These are phyloP conservation scores for Zalerion maritima DNA, from an alignment of 495 filamentous ascomycete genomes.

Conservation along the genomic window DNA sequence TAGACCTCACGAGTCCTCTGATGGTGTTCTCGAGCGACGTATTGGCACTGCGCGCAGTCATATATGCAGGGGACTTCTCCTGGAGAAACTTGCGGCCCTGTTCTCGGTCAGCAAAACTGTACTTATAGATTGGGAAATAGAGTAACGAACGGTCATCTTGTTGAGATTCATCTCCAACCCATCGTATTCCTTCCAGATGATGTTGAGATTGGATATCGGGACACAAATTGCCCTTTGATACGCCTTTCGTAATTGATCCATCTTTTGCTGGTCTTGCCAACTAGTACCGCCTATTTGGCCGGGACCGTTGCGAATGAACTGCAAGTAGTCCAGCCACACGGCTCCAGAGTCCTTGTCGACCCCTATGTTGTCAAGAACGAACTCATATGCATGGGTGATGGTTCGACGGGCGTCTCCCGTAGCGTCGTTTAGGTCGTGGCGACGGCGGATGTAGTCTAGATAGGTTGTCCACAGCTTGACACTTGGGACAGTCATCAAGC, in stretches of 20 bases:
- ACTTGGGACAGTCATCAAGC: slow-evolving; percentile 57
- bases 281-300: slow-evolving; percentile 68
- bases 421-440: slow-evolving; percentile 76
- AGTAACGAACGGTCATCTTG: slow-evolving; percentile 56
- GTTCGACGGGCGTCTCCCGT: slow-evolving; percentile 57
- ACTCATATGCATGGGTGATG: slow-evolving; percentile 73
- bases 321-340: slow-evolving; percentile 86
- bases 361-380: slow-evolving; percentile 78
- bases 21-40: slow-evolving; percentile 76
- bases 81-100: slow-evolving; percentile 86
- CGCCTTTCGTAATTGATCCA: slow-evolving; percentile 78
- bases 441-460: slow-evolving; percentile 82
- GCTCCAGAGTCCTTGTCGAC: slow-evolving; percentile 82
- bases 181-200: slow-evolving; percentile 93
- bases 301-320: slow-evolving; percentile 75
- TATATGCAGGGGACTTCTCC: slow-evolving; percentile 78
- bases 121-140: slow-evolving; percentile 2
- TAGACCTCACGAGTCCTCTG: slow-evolving; percentile 58
- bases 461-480: slow-evolving; percentile 87
- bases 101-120: slow-evolving; percentile 8
- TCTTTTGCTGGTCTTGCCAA: slow-evolving; percentile 97
- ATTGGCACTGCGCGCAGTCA: slow-evolving; percentile 79
- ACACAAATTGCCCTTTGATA: slow-evolving; percentile 81
- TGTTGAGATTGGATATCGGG: slow-evolving; percentile 64
- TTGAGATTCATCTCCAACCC: slow-evolving; percentile 85